A percentile compares a stretch with the other conserved stretches of the same genome.
Evolutionary conservation across 2,329 filamentous ascomycete species (phyloP).

Genomic region (Venturia asperata): DNA sequence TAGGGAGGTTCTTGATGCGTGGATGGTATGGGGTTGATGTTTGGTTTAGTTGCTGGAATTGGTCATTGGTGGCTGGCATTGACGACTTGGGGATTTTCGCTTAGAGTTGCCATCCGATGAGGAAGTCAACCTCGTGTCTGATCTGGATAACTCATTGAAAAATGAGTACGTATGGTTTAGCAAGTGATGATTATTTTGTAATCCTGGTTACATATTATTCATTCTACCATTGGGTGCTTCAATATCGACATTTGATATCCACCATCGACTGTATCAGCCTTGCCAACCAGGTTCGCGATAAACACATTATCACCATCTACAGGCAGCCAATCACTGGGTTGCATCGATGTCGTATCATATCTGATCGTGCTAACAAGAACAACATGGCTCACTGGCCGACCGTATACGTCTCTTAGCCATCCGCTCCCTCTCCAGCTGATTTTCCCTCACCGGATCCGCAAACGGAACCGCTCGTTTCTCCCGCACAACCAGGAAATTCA

Average conservation of each 20-base stretch:
- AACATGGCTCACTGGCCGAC: neutral
- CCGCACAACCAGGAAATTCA: neutral
- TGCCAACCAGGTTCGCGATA: too few species aligned
- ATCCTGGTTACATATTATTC: too few species aligned
- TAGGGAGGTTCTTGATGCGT: neutral
- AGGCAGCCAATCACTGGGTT: too few species aligned
- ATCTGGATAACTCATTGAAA: neutral
- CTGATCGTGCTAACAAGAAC: neutral
- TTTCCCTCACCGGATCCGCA: neutral
- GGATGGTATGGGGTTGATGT: neutral
- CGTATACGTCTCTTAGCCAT: neutral
- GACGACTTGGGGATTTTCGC: neutral
- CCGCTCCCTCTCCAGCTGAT: neutral
- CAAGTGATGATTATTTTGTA: too few species aligned
- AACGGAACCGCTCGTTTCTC: neutral
- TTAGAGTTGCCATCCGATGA: neutral
- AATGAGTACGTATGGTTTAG: neutral
- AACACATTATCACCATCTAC: too few species aligned
- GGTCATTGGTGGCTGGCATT: neutral
- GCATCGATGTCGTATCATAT: too few species aligned
- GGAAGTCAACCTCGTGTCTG: neutral
- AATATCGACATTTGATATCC: too few species aligned
- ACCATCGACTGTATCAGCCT: too few species aligned
- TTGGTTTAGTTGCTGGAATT: neutral
- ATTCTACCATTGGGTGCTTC: too few species aligned